Base-by-base conservation (phyloP, 2,329 filamentous ascomycete species). In the Fusarium veterinarium region DNA sequence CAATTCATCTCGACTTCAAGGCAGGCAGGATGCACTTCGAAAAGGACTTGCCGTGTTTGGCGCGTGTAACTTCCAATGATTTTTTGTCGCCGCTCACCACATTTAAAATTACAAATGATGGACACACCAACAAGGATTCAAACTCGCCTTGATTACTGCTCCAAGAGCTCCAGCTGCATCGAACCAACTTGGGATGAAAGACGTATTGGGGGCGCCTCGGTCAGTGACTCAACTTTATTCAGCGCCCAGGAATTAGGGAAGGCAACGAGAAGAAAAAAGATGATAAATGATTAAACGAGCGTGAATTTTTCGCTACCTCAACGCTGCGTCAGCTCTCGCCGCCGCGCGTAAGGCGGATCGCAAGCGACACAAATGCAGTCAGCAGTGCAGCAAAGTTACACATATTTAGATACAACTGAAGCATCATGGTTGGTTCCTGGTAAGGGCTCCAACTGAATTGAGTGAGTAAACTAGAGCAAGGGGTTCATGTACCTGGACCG, bases 21-120 rank as follows among this genome's bases (percentile, higher is more conserved):
- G 41, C 31, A 48, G 53, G 30, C 13, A 41, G 37, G 23, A 56
- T 25, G 37, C 58, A 42, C 37, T 42, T 16, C 28, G 25, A 60
- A 30, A 42, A 20, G 35, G 33, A 23, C 23, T 49, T 49, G 20
- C 23, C 33, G 35, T n/a, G 16, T 23, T 38, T 30, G 20, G 25
- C 40, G 33, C 48, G 28, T 44, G 52, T 41, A 63, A 48, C n/a
- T 58, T 41, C 60, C 42, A 59, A 59, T 58, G 19, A 35, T 17
- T 17, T 45, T 17, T 41, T n/a, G 16, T 11, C 5, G 30, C 8
- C 14, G 10, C 46, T 60, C 31, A 51, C n/a, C 31, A n/a, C 20
- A 31, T 41, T 25, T 23, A 25, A 42, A 51, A 38, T 33, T n/a
- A 30, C 56, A 60, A 44, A 30, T 10, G 30, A 46, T 52, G 51